Evolutionary conservation across 208 protist genomes (phyloP), one percentile per base, ranked within the genome.

Genomic region (Crithidia bombi): DNA sequence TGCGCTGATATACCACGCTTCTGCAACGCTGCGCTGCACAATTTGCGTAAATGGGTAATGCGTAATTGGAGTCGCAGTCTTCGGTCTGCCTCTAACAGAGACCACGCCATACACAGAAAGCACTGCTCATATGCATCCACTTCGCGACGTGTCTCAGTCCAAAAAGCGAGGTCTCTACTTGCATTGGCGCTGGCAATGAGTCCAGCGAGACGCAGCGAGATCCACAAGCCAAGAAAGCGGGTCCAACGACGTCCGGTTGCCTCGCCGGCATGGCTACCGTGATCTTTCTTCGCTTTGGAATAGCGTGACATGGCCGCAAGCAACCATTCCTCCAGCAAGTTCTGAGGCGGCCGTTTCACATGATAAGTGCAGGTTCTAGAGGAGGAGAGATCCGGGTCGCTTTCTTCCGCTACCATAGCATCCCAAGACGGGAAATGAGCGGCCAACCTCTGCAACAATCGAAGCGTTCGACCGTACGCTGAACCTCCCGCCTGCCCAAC

Each of bases 91-190:
- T 35, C 38, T 9, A 77, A 41, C 28, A 64, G 28, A 21, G 71
- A 39, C 71, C 64, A 77, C 25, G 71, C 71, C 11, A 39, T 3
- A 10, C 11, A 43, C 11, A 71, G 5, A 10, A 71, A 71, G 35
- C 23, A 46, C 54, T 44, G 21, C 41, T 68, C 39, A 41, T 71
- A 77, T 23, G 5, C 23, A 19, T 62, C 57, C 7, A 65, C 23
- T 32, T 76, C 70, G 14, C 32, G n/a, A 23, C 17, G 23, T 35
- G 46, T 66, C 14, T 3, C 9, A 1, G 21, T 19, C 39, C 51
- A 38, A 6, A 25, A 33, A 23, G 17, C 17, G 33, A 7, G 25
- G 28, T 46, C 26, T n/a, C n/a, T n/a, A 30, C 25, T 0, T 0
- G 44, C 12, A 17, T 46, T 14, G 28, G 21, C 3, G 32, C 46